phyloP scores from a whole-genome alignment of 257 asterid genomes.

The Eucommia ulmoides region DNA sequence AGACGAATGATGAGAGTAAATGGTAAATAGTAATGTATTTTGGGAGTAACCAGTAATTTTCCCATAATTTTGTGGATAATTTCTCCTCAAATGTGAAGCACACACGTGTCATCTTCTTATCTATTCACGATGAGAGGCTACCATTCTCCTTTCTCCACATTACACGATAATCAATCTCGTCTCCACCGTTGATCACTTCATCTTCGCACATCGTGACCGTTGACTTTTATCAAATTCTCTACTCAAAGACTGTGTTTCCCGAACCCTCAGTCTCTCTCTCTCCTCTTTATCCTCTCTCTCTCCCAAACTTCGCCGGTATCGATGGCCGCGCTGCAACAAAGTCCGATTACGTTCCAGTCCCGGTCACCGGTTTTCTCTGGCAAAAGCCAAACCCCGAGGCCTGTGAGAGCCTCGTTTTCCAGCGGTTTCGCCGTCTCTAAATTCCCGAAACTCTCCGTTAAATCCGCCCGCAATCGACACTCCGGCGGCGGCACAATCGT shows the following conservation, averaged over 20 bases:
- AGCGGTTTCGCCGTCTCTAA: slow-evolving; percentile 19
- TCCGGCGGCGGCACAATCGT: slow-evolving; percentile 14
- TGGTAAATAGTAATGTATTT: not conserved
- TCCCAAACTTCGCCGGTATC: not conserved
- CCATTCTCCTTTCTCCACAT: not conserved
- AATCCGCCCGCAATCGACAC: slow-evolving; percentile 9
- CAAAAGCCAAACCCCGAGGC: slow-evolving; percentile 3
- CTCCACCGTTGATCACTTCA: not conserved
- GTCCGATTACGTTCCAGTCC: slow-evolving; percentile 39
- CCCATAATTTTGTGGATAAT: not conserved
- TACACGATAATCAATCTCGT: not conserved
- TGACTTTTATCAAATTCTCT: not conserved
- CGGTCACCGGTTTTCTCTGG: slow-evolving; percentile 25
- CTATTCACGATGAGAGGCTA: not conserved
- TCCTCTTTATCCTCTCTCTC: slow-evolving; percentile 2
- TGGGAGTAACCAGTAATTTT: not conserved
- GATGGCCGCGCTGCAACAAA: slow-evolving; percentile 61
- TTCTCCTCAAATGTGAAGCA: not conserved
- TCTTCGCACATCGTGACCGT: not conserved
- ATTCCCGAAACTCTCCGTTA: slow-evolving; percentile 41
- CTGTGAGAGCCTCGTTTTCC: slow-evolving; percentile 31
- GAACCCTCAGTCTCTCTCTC: not conserved
- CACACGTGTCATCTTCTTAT: not conserved
- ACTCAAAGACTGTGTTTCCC: not conserved
- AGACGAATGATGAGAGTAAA: not conserved